Conservation (phyloP, 805 yeast genomes). For the Saccharomyces jurei region DNA sequence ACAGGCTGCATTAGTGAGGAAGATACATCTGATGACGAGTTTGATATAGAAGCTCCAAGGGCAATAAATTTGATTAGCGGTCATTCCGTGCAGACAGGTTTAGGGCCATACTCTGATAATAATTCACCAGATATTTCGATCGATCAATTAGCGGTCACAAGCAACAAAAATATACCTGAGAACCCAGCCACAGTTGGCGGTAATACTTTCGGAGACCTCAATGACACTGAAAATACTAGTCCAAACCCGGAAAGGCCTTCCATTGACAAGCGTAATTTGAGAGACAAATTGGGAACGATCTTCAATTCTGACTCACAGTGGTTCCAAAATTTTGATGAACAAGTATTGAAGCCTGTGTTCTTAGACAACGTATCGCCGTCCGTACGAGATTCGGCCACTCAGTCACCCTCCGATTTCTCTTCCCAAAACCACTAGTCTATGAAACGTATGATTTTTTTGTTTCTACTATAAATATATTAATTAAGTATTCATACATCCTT, state of each 20-base stretch:
- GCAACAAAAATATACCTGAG: constrained; percentile 1
- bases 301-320: constrained; percentile 51
- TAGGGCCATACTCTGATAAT: constrained; percentile 25
- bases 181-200: not conserved
- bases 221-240: not conserved
- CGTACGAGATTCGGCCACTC: not conserved
- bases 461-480: not conserved
- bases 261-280: constrained; percentile 3
- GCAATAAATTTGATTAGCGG: constrained; percentile 7
- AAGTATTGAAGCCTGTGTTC: constrained; percentile 84
- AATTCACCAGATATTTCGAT: constrained; percentile 13
- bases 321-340: constrained; percentile 91
- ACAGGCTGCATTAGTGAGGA: constrained; percentile 81
- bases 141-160: constrained; percentile 13
- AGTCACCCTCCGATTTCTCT: not conserved
- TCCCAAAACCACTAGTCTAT: constrained; percentile 3
- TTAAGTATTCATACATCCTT: not conserved
- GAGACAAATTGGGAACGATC: constrained; percentile 15
- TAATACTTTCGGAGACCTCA: not conserved
- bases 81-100: not conserved
- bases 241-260: not conserved
- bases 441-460: not conserved
- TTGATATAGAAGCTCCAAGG: constrained; percentile 74
- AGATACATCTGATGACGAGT: constrained; percentile 83
- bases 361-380: constrained; percentile 41